These are phyloP conservation scores for Colletotrichum tofieldiae DNA, from an alignment of 2,329 filamentous ascomycete genomes.

Conservation along the genomic window DNA sequence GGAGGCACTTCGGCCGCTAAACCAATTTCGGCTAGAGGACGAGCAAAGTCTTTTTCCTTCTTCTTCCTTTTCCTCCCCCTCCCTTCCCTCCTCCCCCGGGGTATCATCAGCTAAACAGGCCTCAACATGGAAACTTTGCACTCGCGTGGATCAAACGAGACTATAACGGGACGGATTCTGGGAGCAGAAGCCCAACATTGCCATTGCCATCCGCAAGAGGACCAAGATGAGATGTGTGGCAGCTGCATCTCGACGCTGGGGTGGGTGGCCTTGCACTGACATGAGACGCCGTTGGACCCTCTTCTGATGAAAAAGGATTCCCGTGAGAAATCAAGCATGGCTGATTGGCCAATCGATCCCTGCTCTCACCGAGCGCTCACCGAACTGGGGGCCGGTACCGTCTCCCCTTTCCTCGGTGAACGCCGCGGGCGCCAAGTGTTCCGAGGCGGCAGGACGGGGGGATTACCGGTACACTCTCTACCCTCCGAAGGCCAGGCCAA, in stretches of 20 bases:
- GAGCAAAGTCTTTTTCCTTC: not conserved
- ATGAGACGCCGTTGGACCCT: conserved; percentile 11
- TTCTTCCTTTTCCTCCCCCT: no score
- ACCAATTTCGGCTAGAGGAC: not conserved
- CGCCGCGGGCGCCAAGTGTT: no score
- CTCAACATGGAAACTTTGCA: not conserved
- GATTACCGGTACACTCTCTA: not conserved
- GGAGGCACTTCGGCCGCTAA: conserved; percentile 24
- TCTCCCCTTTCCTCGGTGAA: not conserved
- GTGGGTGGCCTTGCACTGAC: not conserved
- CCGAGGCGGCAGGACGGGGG: not conserved
- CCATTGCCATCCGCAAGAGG: no score
- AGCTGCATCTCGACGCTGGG: not conserved
- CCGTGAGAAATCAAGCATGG: not conserved
- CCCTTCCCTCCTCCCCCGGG: not conserved
- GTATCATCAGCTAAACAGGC: no score
- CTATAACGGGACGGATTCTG: no score
- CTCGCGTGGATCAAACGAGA: not conserved
- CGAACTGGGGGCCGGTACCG: not conserved
- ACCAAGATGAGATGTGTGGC: not conserved
- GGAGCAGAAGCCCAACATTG: no score
- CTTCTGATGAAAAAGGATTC: not conserved
- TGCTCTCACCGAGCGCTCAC: not conserved
- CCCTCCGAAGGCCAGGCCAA: not conserved
- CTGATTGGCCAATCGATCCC: not conserved